Conservation (phyloP, 768 basidiomycete species). For the Sistotremastrum suecicum region DNA sequence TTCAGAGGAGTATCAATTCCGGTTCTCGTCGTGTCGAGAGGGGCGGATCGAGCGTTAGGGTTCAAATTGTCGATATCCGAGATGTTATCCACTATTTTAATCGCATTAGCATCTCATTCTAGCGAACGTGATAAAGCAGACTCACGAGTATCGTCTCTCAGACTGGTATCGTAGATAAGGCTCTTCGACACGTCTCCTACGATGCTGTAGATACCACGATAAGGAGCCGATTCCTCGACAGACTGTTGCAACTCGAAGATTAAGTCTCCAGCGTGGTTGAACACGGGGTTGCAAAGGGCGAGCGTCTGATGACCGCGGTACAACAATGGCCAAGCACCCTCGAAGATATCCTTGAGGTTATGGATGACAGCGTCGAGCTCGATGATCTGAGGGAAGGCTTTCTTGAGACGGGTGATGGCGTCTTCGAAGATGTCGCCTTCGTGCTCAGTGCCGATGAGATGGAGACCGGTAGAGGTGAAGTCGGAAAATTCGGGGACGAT, state of each 20-base stretch:
- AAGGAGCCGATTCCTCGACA: too few species aligned
- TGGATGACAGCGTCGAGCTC: conserved; percentile 12
- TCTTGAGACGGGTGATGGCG: conserved; percentile 9
- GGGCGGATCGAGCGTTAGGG: too few species aligned
- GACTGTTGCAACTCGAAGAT: conserved; percentile 13
- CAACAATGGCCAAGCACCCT: conserved; percentile 15
- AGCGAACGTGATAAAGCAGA: too few species aligned
- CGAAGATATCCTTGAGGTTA: conserved; percentile 12
- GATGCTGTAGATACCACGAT: too few species aligned
- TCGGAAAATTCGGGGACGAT: conserved; percentile 7
- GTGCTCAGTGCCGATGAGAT: neutral
- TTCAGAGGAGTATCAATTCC: too few species aligned
- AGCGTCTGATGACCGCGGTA: conserved; percentile 13
- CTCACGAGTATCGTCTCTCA: too few species aligned
- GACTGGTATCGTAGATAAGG: too few species aligned
- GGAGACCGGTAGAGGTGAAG: neutral
- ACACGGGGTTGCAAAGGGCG: conserved; percentile 16
- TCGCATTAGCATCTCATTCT: too few species aligned
- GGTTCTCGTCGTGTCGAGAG: too few species aligned
- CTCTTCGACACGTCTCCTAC: too few species aligned
- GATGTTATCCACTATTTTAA: too few species aligned
- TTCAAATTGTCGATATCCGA: too few species aligned
- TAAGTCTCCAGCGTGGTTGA: conserved; percentile 17
- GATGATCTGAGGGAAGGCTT: conserved; percentile 10
- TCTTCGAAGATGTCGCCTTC: conserved; percentile 8